phyloP scores from a whole-genome alignment of 2,329 filamentous ascomycete genomes.

The Sclerotinia spermophila region DNA sequence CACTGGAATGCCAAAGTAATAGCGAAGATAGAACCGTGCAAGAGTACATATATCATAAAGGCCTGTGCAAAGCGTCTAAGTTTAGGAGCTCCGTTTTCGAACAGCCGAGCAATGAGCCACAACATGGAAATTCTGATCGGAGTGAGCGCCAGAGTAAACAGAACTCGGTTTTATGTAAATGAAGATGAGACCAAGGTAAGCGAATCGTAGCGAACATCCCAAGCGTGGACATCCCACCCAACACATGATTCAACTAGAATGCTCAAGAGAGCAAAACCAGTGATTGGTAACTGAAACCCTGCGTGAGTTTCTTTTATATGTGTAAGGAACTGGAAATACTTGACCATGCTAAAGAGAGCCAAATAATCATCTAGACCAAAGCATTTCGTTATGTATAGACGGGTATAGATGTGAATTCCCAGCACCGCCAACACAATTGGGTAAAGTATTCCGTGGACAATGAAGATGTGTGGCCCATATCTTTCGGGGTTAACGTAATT shows the following conservation, averaged over 20 bases:
- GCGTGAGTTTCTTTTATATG: background rate
- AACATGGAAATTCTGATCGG: background rate
- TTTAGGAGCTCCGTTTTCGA: background rate
- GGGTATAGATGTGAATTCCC: background rate
- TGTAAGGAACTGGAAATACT: background rate
- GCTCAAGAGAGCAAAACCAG: background rate
- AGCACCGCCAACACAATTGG: background rate
- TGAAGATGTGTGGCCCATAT: background rate
- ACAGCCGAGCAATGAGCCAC: background rate
- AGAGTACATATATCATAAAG: background rate
- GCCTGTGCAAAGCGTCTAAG: background rate
- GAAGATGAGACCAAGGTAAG: background rate
- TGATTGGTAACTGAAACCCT: background rate
- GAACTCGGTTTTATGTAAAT: background rate
- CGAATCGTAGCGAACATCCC: background rate
- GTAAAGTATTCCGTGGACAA: background rate
- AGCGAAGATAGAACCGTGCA: background rate
- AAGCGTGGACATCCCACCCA: slow-evolving; percentile 1
- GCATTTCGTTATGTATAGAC: background rate
- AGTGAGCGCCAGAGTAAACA: background rate
- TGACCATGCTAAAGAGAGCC: background rate
- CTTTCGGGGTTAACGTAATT: background rate
- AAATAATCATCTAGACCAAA: background rate
- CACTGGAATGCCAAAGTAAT: background rate
- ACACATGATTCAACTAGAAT: background rate